Evolutionary conservation across 306 rosid genomes (phyloP).

Genomic region (Vigna hirtella): DNA sequence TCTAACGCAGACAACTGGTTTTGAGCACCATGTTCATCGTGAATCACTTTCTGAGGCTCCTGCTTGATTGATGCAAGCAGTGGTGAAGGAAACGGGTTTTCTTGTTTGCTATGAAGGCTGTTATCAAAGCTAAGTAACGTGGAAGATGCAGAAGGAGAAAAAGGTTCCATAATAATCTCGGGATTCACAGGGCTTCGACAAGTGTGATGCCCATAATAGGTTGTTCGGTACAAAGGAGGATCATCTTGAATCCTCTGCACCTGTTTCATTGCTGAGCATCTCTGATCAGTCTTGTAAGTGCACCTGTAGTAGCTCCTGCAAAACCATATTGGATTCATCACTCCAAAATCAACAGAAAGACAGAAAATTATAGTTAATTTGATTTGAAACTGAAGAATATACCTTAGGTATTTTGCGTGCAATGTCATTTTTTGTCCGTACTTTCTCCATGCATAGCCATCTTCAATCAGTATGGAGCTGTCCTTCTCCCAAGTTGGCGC

Average conservation of each 20-base stretch:
- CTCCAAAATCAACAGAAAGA: too few relatives aligned
- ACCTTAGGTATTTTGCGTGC: conserved; percentile 50
- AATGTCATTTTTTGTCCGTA: conserved; percentile 65
- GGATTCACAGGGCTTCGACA: conserved; percentile 50
- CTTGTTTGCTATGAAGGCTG: not conserved
- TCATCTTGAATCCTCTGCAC: conserved; percentile 59
- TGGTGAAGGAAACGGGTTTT: conserved; percentile 9
- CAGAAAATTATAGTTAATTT: not conserved
- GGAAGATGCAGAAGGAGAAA: conserved; percentile 20
- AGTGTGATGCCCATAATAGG: conserved; percentile 54
- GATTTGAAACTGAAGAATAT: not conserved
- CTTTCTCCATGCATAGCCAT: conserved; percentile 72
- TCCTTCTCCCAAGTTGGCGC: conserved; percentile 47
- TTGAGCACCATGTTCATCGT: not conserved
- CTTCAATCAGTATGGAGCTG: conserved; percentile 41
- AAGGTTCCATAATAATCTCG: conserved; percentile 39
- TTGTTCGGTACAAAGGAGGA: conserved; percentile 54
- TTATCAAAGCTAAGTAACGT: conserved; percentile 32
- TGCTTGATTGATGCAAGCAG: not conserved
- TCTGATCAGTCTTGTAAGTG: conserved; percentile 60
- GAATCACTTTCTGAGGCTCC: conserved; percentile 22
- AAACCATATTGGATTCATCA: too few relatives aligned
- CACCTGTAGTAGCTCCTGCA: conserved; percentile 70
- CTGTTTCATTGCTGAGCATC: conserved; percentile 67
- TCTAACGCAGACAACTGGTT: not conserved